Conservation (phyloP, 2,329 filamentous ascomycete species). For the Phialophora expanda region DNA sequence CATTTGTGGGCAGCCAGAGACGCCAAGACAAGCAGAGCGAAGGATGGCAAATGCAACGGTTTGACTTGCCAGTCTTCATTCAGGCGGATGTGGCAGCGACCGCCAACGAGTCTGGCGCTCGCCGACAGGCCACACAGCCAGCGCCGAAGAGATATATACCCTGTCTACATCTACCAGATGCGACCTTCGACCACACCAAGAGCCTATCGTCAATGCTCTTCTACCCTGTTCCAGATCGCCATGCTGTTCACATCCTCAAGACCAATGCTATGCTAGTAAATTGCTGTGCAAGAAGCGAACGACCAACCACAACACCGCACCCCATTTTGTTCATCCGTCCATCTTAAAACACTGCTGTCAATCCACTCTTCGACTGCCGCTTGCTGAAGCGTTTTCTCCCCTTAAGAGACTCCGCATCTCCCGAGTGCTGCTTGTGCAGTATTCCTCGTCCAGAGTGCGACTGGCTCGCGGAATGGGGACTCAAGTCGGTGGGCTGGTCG, state of each 20-base stretch:
- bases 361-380: conserved; percentile 90
- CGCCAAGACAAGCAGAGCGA: conserved; percentile 13
- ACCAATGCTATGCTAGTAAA: conserved; percentile 30
- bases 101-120: neutral
- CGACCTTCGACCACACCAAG: conserved; percentile 8
- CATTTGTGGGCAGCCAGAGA: conserved; percentile 23
- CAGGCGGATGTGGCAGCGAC: neutral
- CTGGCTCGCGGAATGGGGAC: conserved; percentile 39
- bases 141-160: conserved; percentile 20
- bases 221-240: conserved; percentile 20
- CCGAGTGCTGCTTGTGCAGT: conserved; percentile 50
- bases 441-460: conserved; percentile 52
- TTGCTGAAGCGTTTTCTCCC: conserved; percentile 79
- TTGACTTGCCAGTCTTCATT: conserved; percentile 16
- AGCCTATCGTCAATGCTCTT: conserved; percentile 19
- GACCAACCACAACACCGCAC: neutral
- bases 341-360: conserved; percentile 79
- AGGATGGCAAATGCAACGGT: neutral
- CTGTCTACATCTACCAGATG: conserved; percentile 29
- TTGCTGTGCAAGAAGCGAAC: conserved; percentile 26
- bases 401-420: conserved; percentile 61
- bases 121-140: neutral
- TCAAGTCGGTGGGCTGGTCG: conserved; percentile 49
- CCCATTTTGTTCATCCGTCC: conserved; percentile 1
- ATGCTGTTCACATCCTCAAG: conserved; percentile 27